Evolutionary conservation across 2,329 filamentous ascomycete species (phyloP).

Genomic region (Cordyceps tenuipes): DNA sequence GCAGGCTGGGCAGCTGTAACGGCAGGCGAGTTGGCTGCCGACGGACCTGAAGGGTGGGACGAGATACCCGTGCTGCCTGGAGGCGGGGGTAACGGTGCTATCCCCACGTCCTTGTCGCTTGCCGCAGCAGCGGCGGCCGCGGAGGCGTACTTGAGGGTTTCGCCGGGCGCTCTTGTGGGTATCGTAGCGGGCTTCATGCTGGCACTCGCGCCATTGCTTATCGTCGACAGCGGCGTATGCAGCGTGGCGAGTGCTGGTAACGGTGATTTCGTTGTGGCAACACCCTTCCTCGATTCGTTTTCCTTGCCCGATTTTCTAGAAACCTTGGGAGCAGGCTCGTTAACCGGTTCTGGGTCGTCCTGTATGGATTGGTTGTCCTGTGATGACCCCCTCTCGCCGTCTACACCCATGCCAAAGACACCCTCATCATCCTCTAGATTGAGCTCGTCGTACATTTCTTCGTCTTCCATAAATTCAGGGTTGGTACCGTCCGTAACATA

Average conservation of each 20-base stretch:
- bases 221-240: constrained; percentile 61
- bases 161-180: constrained; percentile 75
- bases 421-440: constrained; percentile 90
- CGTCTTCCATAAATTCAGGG: constrained; percentile 87
- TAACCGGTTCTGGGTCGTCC: constrained; percentile 57
- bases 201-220: constrained; percentile 50
- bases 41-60: constrained; percentile 36
- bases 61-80: constrained; percentile 51
- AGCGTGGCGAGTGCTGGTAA: constrained; percentile 86
- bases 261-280: constrained; percentile 86
- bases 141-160: constrained; percentile 93
- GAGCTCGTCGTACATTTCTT: constrained; percentile 90
- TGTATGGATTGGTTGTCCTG: constrained; percentile 86
- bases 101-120: constrained; percentile 79
- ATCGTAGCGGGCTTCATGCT: constrained; percentile 89
- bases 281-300: constrained; percentile 58
- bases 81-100: constrained; percentile 86
- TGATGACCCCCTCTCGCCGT: constrained; percentile 84
- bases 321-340: constrained; percentile 39
- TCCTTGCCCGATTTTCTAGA: constrained; percentile 52
- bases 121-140: constrained; percentile 90
- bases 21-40: constrained; percentile 28
- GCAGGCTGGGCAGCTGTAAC: constrained; percentile 39
- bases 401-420: constrained; percentile 68
- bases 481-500: constrained; percentile 88